These are phyloP conservation scores for Penicillium taxi DNA, from an alignment of 495 filamentous ascomycete genomes.

Conservation along the genomic window DNA sequence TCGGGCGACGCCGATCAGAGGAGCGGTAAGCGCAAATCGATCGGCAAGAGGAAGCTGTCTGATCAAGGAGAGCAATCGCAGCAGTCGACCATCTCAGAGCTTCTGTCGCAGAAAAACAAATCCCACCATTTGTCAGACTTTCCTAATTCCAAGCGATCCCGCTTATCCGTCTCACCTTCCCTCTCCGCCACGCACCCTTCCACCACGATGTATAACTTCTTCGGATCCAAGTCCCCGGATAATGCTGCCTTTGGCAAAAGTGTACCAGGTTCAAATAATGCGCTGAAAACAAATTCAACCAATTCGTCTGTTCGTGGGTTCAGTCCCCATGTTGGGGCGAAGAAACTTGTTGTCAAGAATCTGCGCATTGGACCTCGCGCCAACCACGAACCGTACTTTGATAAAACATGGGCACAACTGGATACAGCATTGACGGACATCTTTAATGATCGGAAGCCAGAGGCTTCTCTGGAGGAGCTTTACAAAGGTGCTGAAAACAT, in stretches of 20 bases:
- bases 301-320: constrained; percentile 26
- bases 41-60: constrained; percentile 41
- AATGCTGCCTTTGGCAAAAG: constrained; percentile 23
- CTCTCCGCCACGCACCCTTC: constrained; percentile 14
- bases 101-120: constrained; percentile 29
- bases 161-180: constrained; percentile 28
- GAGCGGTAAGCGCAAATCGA: constrained; percentile 43
- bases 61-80: constrained; percentile 32
- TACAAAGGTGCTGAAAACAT: constrained; percentile 87
- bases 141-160: constrained; percentile 36
- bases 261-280: constrained; percentile 11
- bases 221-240: constrained; percentile 28
- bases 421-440: constrained; percentile 63
- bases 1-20: constrained; percentile 36
- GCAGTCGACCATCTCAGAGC: constrained; percentile 44
- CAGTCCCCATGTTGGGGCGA: constrained; percentile 51
- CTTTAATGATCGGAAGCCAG: constrained; percentile 54
- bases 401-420: constrained; percentile 61
- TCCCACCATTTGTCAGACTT: constrained; percentile 13
- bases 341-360: constrained; percentile 83
- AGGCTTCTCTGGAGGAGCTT: constrained; percentile 70
- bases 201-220: constrained; percentile 44
- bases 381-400: constrained; percentile 63
- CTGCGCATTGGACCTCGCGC: constrained; percentile 51
- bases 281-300: constrained; percentile 19